Base-by-base conservation (phyloP, 257 asterid genomes). In the Rhazya stricta region DNA sequence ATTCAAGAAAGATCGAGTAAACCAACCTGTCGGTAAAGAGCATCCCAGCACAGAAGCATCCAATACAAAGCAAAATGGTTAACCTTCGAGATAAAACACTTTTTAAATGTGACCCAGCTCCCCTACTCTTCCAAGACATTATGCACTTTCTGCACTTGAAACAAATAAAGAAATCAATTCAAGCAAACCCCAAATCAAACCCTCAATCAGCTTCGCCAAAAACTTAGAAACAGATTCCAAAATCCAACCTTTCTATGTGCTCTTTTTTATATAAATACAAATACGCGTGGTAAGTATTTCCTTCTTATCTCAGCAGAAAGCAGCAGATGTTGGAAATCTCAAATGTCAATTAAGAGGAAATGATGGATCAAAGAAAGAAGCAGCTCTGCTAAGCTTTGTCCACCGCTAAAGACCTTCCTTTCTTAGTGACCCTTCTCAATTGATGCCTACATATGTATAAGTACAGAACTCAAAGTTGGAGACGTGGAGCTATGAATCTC, bases 121-220 rank as follows among this genome's bases (percentile, higher is more conserved):
- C 98, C 85, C 91, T 90, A 86, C 84, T 89, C 87, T 90, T 94
- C 97, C 91, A 89, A 82, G 94, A 88, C 97, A 91, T 94, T 58
- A 30, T 84, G 42, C 60, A 74, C 53, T 56, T n/a, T 68, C 67
- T 71, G 50, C 62, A 66, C 46, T 74, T 61, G 76, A 67, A 67
- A 72, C 42, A 78, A 78, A 50, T 73, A 41, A 77, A 57, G 23
- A 85, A 66, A 78, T 81, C 83, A 83, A 73, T 77, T 81, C 46
- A 84, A 80, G 74, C 80, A 81, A 41, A 42, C 29, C 79, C 75
- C 89, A 80, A 84, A 58, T 50, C 83, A 79, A 81, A 29, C 82
- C 81, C 71, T 74, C 74, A 67, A 4, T 48, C 68, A 78, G 72
- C 48, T 67, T 30, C 5, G 50, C 81, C 18, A 27, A 32, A 58